A percentile compares a stretch with the other conserved stretches of the same genome.
These are phyloP conservation scores for Pleurotus tuoliensis DNA, from an alignment of 768 basidiomycete species.

Conservation along the genomic window DNA sequence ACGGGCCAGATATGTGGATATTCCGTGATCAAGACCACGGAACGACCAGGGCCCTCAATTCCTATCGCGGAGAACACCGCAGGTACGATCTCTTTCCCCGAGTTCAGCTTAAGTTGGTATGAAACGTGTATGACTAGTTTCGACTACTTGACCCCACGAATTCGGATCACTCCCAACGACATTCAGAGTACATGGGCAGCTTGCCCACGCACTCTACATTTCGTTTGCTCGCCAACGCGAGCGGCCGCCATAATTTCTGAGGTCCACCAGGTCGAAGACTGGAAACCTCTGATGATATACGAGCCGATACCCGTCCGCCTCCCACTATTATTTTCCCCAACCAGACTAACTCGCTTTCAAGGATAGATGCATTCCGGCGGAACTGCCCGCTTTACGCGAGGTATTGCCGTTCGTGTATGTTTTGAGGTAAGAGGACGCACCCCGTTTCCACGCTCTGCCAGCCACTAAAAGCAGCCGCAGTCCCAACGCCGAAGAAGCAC, in stretches of 20 bases:
- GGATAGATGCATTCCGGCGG: constrained; percentile 77
- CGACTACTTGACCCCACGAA: constrained; percentile 69
- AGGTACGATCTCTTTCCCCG: constrained; percentile 37
- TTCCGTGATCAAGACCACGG: constrained; percentile 55
- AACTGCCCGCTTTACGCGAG: constrained; percentile 61
- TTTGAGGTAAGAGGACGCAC: constrained; percentile 48
- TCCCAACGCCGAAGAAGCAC: constrained; percentile 85
- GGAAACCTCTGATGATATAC: constrained; percentile 70
- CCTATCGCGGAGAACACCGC: constrained; percentile 70
- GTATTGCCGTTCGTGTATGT: constrained; percentile 60
- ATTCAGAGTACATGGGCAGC: constrained; percentile 50
- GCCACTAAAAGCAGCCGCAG: constrained; percentile 29
- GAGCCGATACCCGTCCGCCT: constrained; percentile 77
- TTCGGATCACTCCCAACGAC: constrained; percentile 70
- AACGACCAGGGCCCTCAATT: constrained; percentile 76
- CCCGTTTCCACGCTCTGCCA: neutral
- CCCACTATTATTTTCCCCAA: constrained; percentile 1
- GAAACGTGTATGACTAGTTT: constrained; percentile 47
- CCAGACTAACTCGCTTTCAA: constrained; percentile 22
- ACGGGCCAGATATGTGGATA: constrained; percentile 75
- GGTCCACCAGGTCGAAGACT: constrained; percentile 44
- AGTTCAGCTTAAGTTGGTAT: too few relatives aligned
- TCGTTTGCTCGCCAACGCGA: constrained; percentile 79
- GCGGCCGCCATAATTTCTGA: constrained; percentile 66
- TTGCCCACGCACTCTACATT: constrained; percentile 60